Conservation (phyloP, 768 basidiomycete species). For the Daedaleopsis nitida region DNA sequence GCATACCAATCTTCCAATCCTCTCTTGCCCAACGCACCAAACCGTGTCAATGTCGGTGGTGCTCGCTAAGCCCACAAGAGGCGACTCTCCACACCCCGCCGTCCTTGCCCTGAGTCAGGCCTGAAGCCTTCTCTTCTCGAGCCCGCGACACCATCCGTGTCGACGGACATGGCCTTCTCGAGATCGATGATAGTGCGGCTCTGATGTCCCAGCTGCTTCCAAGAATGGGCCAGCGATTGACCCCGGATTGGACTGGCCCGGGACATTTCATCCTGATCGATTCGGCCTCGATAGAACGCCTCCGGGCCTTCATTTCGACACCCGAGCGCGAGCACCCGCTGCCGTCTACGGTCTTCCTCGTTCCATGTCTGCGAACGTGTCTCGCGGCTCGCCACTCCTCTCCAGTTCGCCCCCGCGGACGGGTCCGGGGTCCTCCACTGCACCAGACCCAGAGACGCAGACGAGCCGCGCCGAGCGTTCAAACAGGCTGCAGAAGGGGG, state of each 20-base stretch:
- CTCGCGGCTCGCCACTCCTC: neutral
- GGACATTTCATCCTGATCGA: conserved; percentile 1
- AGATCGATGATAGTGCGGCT: conserved; percentile 20
- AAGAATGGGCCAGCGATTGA: conserved; percentile 6
- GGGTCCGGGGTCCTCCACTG: too few species aligned
- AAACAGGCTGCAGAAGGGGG: too few species aligned
- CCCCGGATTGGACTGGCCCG: conserved; percentile 14
- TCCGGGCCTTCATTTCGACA: neutral
- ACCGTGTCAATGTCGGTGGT: neutral
- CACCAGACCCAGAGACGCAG: too few species aligned
- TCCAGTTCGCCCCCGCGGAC: too few species aligned
- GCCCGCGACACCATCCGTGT: conserved; percentile 4
- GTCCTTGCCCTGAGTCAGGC: neutral
- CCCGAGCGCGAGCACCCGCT: neutral
- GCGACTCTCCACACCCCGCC: neutral
- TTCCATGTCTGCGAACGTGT: neutral
- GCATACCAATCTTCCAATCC: too few species aligned
- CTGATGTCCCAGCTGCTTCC: neutral
- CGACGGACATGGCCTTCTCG: conserved; percentile 20
- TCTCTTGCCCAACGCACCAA: too few species aligned
- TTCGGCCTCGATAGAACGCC: conserved; percentile 2
- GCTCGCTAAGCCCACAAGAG: neutral
- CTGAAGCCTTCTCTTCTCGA: conserved; percentile 12
- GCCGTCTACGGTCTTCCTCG: neutral
- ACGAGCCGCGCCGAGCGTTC: too few species aligned